phyloP scores from a whole-genome alignment of 1,139 yeast species.

The Pneumocystis jirovecii region DNA sequence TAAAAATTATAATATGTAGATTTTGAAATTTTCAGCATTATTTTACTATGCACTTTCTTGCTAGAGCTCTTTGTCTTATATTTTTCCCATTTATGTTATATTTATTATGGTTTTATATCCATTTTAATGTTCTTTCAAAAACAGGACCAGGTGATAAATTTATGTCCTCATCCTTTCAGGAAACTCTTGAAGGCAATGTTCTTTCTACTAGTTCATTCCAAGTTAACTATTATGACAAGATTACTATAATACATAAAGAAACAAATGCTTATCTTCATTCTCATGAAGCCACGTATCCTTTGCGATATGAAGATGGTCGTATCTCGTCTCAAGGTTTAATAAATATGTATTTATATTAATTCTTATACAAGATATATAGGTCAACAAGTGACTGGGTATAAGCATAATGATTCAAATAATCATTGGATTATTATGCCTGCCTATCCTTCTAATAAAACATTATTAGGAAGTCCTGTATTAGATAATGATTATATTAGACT shows the following conservation, averaged over 20 bases:
- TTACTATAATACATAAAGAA: slow-evolving; percentile 64
- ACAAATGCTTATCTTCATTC: slow-evolving; percentile 72
- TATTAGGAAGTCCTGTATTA: slow-evolving; percentile 34
- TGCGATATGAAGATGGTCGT: slow-evolving; percentile 92
- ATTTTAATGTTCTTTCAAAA: slow-evolving; percentile 59
- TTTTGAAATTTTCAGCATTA: slow-evolving; percentile 17
- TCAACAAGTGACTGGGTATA: slow-evolving; percentile 78
- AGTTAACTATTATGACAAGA: slow-evolving; percentile 57
- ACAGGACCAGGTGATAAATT: slow-evolving; percentile 95
- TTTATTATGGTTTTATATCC: slow-evolving; percentile 86
- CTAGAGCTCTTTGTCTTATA: slow-evolving; percentile 59
- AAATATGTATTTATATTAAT: neutral
- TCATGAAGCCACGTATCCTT: slow-evolving; percentile 57
- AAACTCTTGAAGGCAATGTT: slow-evolving; percentile 71
- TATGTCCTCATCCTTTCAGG: slow-evolving; percentile 90
- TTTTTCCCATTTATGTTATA: slow-evolving; percentile 70
- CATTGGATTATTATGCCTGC: slow-evolving; percentile 80
- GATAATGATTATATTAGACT: slow-evolving; percentile 62
- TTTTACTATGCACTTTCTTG: slow-evolving; percentile 54
- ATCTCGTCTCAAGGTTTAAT: slow-evolving; percentile 63
- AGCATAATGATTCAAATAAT: slow-evolving; percentile 47
- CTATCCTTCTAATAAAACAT: slow-evolving; percentile 26
- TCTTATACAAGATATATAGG: neutral
- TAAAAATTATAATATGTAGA: neutral
- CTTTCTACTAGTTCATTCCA: slow-evolving; percentile 56